Conservation (phyloP, 2,329 filamentous ascomycete species). For the Botrytis fabae region DNA sequence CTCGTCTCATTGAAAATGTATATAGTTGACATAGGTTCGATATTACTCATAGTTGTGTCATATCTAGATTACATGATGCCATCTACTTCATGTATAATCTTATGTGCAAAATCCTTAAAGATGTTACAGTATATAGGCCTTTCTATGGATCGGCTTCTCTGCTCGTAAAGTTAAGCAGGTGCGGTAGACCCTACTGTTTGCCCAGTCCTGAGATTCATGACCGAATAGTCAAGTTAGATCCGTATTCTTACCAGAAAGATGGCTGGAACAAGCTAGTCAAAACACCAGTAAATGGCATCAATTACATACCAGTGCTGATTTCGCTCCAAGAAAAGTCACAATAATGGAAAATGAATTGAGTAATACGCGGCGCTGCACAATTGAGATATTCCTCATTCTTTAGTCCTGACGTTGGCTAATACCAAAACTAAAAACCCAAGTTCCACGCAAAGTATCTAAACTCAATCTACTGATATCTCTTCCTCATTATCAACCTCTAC, state of each 20-base stretch:
- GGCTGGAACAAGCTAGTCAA: background rate
- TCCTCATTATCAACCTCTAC: background rate
- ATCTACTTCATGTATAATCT: background rate
- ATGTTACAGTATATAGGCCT: accelerated
- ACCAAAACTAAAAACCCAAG: background rate
- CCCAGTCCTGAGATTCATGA: background rate
- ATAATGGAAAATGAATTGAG: too few species aligned
- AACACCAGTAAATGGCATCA: background rate
- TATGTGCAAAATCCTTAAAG: background rate
- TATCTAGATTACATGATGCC: background rate
- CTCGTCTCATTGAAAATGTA: too few species aligned
- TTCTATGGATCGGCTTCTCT: too few species aligned
- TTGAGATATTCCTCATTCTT: background rate
- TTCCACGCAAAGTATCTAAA: background rate
- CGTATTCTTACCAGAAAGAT: background rate
- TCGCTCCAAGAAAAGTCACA: background rate
- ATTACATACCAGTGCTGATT: background rate
- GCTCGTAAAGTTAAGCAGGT: background rate
- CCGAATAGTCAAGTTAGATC: background rate
- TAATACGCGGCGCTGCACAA: background rate
- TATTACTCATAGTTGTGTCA: background rate
- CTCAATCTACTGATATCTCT: background rate
- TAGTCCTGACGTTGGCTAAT: background rate
- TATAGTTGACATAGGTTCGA: background rate
- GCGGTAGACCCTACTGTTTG: background rate